Base-by-base conservation (phyloP, 352 stramenopile species). In the Pythium dissimile region DNA sequence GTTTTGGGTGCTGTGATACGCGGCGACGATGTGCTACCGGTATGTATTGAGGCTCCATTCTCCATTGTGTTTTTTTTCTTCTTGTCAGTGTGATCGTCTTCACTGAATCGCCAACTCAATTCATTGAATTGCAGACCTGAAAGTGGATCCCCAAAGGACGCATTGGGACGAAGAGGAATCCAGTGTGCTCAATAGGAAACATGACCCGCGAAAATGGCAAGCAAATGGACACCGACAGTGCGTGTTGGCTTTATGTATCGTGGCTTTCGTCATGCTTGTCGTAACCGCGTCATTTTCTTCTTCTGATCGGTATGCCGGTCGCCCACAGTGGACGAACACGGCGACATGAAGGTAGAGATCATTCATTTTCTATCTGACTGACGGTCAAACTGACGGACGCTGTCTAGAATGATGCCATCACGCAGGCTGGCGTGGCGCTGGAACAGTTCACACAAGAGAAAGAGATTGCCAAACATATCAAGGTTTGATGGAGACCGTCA, bases 321-420 rank as follows among this genome's bases (percentile, higher is more conserved):
- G n/a, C n/a, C n/a, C n/a, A n/a, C 64, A 92, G 82, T 92, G 82
- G 82, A 92, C 64, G 82, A 92, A 53, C 82, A 92, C 54, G 80
- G 80, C 9, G 77, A 92, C 47, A 88, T 90, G 79, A 92, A 92
- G 72, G 76, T 84, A 20, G 16, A 12, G 31, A 8, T 8, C 13
- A 13, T 37, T n/a, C n/a, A n/a, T 41, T 20, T 16, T 37, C n/a
- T 18, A 20, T 9, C 7, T 15, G 15, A 27, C 15, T 18, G 13
- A 53, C 27, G 23, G n/a, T n/a, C 45, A 11, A 51, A 5, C 24
- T 37, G 27, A 34, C 24, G 12, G n/a, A n/a, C n/a, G 13, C 49
- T 55, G 20, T 28, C 13, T 41, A 86, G 73, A 89, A 82, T 31
- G 82, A 92, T 45, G 82, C 80, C 12, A 55, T 89, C 37, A 73